Conservation (phyloP, 768 basidiomycete genomes). For the Lyophyllum shimeji region DNA sequence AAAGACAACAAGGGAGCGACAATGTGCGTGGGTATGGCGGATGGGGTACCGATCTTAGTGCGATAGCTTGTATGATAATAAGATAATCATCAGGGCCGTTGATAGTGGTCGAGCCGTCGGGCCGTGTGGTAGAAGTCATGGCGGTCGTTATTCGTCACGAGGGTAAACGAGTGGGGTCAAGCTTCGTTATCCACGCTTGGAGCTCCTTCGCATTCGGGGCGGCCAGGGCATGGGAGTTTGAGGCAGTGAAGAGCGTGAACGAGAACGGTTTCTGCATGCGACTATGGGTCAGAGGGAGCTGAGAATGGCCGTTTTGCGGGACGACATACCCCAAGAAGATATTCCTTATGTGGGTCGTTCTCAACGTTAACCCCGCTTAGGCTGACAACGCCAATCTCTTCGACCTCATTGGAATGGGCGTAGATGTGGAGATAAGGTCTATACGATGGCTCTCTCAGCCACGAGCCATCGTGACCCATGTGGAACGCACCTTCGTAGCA, state of each 20-base stretch:
- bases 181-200: constrained; percentile 78
- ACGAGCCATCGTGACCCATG: background rate
- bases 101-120: constrained; percentile 7
- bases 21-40: constrained; percentile 2
- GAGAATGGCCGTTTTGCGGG: constrained; percentile 2
- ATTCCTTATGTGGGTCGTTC: constrained; percentile 83
- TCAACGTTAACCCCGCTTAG: constrained; percentile 84
- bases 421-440: constrained; percentile 93
- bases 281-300: constrained; percentile 1
- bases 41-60: background rate
- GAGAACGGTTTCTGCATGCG: constrained; percentile 69
- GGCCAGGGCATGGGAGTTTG: constrained; percentile 88
- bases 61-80: constrained; percentile 8
- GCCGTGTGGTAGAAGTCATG: background rate
- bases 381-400: constrained; percentile 82
- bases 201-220: constrained; percentile 82
- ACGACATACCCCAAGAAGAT: constrained; percentile 75
- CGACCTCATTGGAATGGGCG: constrained; percentile 77
- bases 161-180: constrained; percentile 77
- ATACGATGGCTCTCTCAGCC: background rate
- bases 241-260: constrained; percentile 89
- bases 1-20: constrained; percentile 5
- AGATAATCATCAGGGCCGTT: constrained; percentile 5
- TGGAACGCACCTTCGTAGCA: constrained; percentile 70
- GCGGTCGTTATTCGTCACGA: constrained; percentile 26